Base-by-base conservation (phyloP, 495 filamentous ascomycete species). In the Neohortaea acidophila region DNA sequence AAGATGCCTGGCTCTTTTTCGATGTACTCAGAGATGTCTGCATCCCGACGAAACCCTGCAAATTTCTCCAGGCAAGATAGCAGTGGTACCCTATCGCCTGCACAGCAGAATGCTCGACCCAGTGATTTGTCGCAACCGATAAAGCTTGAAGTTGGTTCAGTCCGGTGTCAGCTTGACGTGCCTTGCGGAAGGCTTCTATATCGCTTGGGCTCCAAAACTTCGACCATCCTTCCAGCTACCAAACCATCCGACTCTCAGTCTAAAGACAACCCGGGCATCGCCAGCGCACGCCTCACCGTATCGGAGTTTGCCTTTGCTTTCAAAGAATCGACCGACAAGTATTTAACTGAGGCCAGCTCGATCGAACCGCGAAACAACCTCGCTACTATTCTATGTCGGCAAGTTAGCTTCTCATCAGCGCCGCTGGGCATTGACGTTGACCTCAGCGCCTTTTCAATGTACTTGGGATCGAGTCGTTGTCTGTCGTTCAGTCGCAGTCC, bases 351-450 rank as follows among this genome's bases (percentile, higher is more conserved):
- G n/a, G n/a, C 14, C 32, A 21, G 32, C 14, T 7, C 13, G 5
- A 34, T 3, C 8, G 12, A 7, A 10, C 10, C 5, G 4, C 8
- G 4, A 6, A 21, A 34, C 10, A 21, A 77, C 92, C 51, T 61
- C 54, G 0, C 72, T 94, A 80, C 7, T 83, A 81, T 56, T 68
- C 69, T 5, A 68, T 72, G n/a, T 76, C 79, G 21, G 64, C 75
- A 43, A 72, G 2, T 30, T 2, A n/a, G 8, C 7, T 13, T 41
- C n/a, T 32, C 2, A 14, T 14, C 1, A 2, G 21, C 9, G 2
- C 14, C 36, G 5, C 24, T 20, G n/a, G 19, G 23, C 2, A 14
- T 21, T 13, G 32, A 39, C 10, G 5, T 48, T 2, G 21, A 36
- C 14, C n/a, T 43, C 21, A 34, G 39, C 6, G 9, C 33, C 12